These are phyloP conservation scores for Tympanopsis confertula DNA, from an alignment of 2,329 filamentous ascomycete genomes.

Conservation along the genomic window DNA sequence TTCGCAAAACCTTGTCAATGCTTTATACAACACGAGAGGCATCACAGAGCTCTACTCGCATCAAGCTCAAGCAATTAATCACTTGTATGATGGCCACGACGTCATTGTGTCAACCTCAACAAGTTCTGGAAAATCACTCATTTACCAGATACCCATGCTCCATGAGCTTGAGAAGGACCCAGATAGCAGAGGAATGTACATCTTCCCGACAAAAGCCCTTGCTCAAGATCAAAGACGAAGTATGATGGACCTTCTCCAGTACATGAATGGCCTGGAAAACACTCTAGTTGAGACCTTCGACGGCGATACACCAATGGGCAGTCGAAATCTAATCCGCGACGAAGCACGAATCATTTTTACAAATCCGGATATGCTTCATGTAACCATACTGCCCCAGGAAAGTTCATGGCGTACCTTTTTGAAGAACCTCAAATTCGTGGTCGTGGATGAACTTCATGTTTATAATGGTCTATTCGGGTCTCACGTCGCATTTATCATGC, in stretches of 20 bases:
- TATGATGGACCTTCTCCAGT: conserved; percentile 71
- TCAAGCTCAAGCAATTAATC: conserved; percentile 87
- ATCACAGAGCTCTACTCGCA: conserved; percentile 84
- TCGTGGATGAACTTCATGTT: conserved; percentile 79
- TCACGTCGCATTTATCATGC: conserved; percentile 90
- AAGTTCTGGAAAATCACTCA: conserved; percentile 93
- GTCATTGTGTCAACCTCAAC: conserved; percentile 93
- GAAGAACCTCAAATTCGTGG: conserved; percentile 76
- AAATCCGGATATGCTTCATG: conserved; percentile 94
- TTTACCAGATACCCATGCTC: conserved; percentile 89
- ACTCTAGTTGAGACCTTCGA: conserved; percentile 86
- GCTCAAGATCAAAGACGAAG: conserved; percentile 89
- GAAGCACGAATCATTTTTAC: conserved; percentile 90
- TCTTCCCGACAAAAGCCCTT: conserved; percentile 93
- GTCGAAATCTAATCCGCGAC: conserved; percentile 71
- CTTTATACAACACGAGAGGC: conserved; percentile 79
- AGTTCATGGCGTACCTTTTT: conserved; percentile 78
- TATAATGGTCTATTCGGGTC: conserved; percentile 93
- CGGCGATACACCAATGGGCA: conserved; percentile 77
- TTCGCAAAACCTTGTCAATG: conserved; percentile 88
- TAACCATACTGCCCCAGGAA: conserved; percentile 87
- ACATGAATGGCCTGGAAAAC: conserved; percentile 66
- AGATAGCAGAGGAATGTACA: conserved; percentile 81
- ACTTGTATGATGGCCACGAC: conserved; percentile 67
- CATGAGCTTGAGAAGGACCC: conserved; percentile 71